Evolutionary conservation across 495 filamentous ascomycete genomes (phyloP).

Genomic region (Cercophora sp.): DNA sequence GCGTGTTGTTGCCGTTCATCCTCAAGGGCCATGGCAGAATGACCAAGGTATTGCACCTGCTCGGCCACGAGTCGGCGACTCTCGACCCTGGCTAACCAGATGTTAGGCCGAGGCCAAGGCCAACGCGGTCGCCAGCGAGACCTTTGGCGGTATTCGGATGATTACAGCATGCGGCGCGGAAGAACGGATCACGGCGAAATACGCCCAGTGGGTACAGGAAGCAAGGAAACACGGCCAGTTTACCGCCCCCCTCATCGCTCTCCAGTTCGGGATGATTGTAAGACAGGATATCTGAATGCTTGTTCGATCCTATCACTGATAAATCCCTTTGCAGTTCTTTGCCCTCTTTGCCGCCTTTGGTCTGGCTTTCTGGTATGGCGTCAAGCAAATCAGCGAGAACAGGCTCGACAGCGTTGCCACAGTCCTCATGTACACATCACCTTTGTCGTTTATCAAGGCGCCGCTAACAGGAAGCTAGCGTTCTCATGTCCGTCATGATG

Average conservation of each 20-base stretch:
- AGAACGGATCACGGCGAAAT: conserved; percentile 47
- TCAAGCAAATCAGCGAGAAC: conserved; percentile 30
- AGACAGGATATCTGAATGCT: too few relatives aligned
- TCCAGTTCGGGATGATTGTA: conserved; percentile 39
- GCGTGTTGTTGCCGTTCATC: conserved; percentile 50
- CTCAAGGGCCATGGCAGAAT: conserved; percentile 48
- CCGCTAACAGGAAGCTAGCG: too few relatives aligned
- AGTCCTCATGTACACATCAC: conserved; percentile 44
- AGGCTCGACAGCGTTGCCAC: conserved; percentile 30
- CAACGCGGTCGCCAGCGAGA: conserved; percentile 56
- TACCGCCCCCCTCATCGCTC: conserved; percentile 39
- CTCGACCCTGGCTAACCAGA: conserved; percentile 40
- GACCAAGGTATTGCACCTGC: too few relatives aligned
- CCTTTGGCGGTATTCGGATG: conserved; percentile 53
- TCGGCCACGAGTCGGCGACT: too few relatives aligned
- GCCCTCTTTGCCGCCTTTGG: conserved; percentile 35
- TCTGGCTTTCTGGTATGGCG: conserved; percentile 43
- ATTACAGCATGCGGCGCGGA: conserved; percentile 63
- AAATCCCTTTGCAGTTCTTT: background rate
- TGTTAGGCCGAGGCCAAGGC: conserved; percentile 59
- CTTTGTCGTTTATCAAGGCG: too few relatives aligned
- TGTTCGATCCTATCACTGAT: conserved; percentile 35
- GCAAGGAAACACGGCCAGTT: conserved; percentile 52
- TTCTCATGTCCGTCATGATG: conserved; percentile 56
- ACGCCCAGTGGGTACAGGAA: conserved; percentile 54